Conservation (phyloP, 352 stramenopile genomes). For the Phytophthora multivora region DNA sequence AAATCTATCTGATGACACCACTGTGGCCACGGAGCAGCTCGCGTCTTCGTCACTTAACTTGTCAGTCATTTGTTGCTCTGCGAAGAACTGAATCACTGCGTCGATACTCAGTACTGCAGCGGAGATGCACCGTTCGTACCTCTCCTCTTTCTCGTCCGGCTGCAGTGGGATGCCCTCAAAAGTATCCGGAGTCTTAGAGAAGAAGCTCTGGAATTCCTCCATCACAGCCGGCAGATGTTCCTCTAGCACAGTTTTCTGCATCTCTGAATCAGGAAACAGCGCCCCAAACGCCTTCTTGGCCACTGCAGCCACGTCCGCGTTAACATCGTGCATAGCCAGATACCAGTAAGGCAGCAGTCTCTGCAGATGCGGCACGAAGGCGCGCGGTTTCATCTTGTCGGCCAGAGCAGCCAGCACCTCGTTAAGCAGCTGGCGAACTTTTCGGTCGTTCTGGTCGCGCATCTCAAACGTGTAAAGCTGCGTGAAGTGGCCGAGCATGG, state of each 20-base stretch:
- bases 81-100: constrained; percentile 60
- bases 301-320: constrained; percentile 51
- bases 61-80: constrained; percentile 37
- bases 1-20: constrained; percentile 72
- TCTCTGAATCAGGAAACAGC: constrained; percentile 50
- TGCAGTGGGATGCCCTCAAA: constrained; percentile 69
- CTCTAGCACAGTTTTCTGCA: constrained; percentile 38
- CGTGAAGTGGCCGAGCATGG: constrained; percentile 77
- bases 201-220: constrained; percentile 71
- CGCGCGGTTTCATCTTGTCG: constrained; percentile 69
- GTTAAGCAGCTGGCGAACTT: constrained; percentile 78
- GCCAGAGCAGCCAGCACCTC: constrained; percentile 65
- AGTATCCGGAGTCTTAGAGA: constrained; percentile 58
- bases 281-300: constrained; percentile 58
- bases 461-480: constrained; percentile 84
- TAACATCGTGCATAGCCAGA: constrained; percentile 81
- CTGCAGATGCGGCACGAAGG: constrained; percentile 72
- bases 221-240: constrained; percentile 52
- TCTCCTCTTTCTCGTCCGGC: constrained; percentile 69
- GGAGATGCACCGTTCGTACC: constrained; percentile 76
- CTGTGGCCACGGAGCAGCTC: constrained; percentile 45
- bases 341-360: constrained; percentile 81
- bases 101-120: constrained; percentile 64
- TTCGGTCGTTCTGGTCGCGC: constrained; percentile 84
- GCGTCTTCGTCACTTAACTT: constrained; percentile 46